Percentiles rank a stretch among this genome's conserved stretches.
Conservation (phyloP, 1,284 basidiomycete species). For the Tremellales sp. region DNA sequence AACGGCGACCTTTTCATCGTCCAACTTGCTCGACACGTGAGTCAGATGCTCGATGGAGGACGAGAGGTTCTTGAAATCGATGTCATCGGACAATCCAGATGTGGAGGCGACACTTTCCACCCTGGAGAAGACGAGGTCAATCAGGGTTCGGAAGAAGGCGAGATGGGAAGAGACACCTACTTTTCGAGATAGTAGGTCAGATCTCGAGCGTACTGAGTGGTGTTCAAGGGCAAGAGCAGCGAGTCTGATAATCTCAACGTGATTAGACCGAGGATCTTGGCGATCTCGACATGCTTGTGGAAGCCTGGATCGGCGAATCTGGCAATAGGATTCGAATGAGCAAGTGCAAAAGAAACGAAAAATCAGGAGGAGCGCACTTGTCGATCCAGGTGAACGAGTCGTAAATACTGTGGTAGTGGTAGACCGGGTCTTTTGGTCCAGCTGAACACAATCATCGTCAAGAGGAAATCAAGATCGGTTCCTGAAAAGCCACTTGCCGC, state of each 20-base stretch:
- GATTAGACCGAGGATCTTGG: conserved; percentile 63
- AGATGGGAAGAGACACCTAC: conserved; percentile 22
- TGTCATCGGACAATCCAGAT: conserved; percentile 20
- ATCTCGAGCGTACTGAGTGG: conserved; percentile 67
- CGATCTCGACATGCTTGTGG: conserved; percentile 64
- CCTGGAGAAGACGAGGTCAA: conserved; percentile 36
- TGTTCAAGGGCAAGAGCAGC: conserved; percentile 65
- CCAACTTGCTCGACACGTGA: conserved; percentile 56
- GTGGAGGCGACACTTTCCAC: conserved; percentile 52
- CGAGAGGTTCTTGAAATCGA: conserved; percentile 55
- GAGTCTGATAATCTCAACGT: conserved; percentile 61
- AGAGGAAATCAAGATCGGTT: too few relatives aligned
- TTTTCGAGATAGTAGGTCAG: conserved; percentile 59
- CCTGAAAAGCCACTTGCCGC: conserved; percentile 37
- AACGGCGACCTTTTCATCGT: conserved; percentile 53
- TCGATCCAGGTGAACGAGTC: conserved; percentile 69
- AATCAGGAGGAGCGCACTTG: conserved; percentile 14
- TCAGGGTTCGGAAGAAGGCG: not conserved
- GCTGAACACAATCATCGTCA: too few relatives aligned
- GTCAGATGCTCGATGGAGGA: conserved; percentile 56
- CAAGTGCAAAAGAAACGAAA: not conserved
- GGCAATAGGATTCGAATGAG: not conserved
- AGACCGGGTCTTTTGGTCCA: conserved; percentile 57
- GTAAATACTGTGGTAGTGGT: conserved; percentile 70
- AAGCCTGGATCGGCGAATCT: conserved; percentile 72